A percentile compares a stretch with the other conserved stretches of the same genome.
Conservation (phyloP, 2,329 filamentous ascomycete species). For the Microcyclospora tardicrescens region DNA sequence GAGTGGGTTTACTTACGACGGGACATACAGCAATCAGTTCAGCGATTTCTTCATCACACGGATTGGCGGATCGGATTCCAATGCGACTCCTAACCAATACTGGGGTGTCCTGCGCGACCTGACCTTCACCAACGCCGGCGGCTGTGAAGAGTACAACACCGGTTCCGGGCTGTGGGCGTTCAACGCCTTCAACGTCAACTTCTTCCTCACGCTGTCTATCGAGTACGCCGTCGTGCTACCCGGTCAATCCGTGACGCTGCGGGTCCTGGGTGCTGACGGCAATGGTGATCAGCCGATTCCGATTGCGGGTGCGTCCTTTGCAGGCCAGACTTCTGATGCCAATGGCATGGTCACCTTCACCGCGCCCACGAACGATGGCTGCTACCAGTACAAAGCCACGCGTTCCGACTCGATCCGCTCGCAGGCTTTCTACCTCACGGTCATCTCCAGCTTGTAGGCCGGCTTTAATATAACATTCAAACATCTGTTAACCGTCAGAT, state of each 20-base stretch:
- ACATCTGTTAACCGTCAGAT: no score
- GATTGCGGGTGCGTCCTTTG: constrained; percentile 3
- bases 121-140: constrained; percentile 5
- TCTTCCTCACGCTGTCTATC: constrained; percentile 1
- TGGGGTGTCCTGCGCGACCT: constrained; percentile 12
- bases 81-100: constrained; percentile 1
- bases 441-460: no score
- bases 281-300: neutral
- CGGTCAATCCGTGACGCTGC: constrained; percentile 1
- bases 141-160: constrained; percentile 8
- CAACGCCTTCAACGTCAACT: constrained; percentile 4
- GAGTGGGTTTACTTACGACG: constrained; percentile 10
- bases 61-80: constrained; percentile 1
- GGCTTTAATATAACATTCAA: no score
- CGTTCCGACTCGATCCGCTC: constrained; percentile 1
- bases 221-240: constrained; percentile 1
- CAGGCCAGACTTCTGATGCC: constrained; percentile 3
- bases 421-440: constrained; percentile 7
- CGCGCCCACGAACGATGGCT: constrained; percentile 5
- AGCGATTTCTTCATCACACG: constrained; percentile 12
- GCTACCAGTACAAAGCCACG: constrained; percentile 11
- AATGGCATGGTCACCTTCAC: constrained; percentile 5
- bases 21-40: constrained; percentile 5
- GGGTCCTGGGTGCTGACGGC: neutral
- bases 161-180: constrained; percentile 5